A percentile compares a stretch with the other conserved stretches of the same genome.
phyloP scores from a whole-genome alignment of 176 grass and related monocot genomes.

The Bolboschoenus planiculmis region DNA sequence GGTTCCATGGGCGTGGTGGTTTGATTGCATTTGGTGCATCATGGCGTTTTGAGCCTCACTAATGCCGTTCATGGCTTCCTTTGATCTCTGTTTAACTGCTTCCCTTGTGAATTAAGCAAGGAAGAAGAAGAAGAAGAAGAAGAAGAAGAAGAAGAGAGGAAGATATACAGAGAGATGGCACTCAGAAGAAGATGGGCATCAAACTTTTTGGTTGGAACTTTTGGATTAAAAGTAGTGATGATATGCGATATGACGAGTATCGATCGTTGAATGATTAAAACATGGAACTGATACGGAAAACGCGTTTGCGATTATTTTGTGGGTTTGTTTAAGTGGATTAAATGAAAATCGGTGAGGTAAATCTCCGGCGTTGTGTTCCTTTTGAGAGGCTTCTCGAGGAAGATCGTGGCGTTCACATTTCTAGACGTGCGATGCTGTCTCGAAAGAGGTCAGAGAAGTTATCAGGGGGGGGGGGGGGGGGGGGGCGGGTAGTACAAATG shows the following conservation, averaged over 20 bases:
- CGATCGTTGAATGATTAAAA: not conserved
- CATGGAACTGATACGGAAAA: constrained; percentile 1
- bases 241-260: not conserved
- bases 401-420: constrained; percentile 32
- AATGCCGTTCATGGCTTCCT: constrained; percentile 38
- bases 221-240: not conserved
- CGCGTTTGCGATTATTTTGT: constrained; percentile 11
- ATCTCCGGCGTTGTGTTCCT: not conserved
- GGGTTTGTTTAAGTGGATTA: not conserved
- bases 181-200: constrained; percentile 10
- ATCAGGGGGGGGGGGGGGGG: too few relatives aligned
- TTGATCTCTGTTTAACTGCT: not conserved
- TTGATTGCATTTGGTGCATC: constrained; percentile 35
- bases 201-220: not conserved
- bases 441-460: not conserved
- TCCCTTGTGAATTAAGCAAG: not conserved
- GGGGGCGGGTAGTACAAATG: not conserved
- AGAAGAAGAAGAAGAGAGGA: not conserved
- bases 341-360: not conserved
- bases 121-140: not conserved
- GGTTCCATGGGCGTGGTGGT: constrained; percentile 25
- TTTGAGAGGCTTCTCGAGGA: not conserved
- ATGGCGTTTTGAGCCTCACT: constrained; percentile 36
- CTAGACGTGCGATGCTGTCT: constrained; percentile 22
- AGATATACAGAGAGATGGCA: not conserved